Evolutionary conservation across 2,329 filamentous ascomycete species (phyloP), one percentile per base, ranked within the genome.

Genomic region (Monilinia polystroma): DNA sequence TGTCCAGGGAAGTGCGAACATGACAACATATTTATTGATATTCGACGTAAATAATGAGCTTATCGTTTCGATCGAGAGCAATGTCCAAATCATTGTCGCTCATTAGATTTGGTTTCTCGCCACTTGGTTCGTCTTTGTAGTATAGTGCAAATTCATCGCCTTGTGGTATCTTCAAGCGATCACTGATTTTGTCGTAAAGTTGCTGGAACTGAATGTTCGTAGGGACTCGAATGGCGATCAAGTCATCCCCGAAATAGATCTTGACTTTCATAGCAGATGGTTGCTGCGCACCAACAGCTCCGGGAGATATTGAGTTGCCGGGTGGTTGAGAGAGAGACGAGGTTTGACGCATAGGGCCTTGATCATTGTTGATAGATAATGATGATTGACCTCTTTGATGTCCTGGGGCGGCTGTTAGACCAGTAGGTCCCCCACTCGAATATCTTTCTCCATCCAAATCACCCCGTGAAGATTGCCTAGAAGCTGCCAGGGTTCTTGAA

Each of bases 191-290:
- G 71, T 93, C 89, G 73, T 90, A 89, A 11, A 99, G 83, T 69
- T 92, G 90, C 64, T 85, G 82, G 77, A 89, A 95, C 64, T 85
- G 85, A 73, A 96, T 92, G 65, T 96, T 90, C 1, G 85, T 85
- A 0, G 94, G 90, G 66, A 98, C 92, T 45, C 93, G 89, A 74
- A 99, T 93, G 55, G 95, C 91, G 72, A 97, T 94, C 66, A 96
- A 87, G 72, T 97, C 94, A 68, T 93, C 90, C 71, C 94, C 91
- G 80, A 92, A 97, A 80, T 91, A 95, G 64, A 97, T 90, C 80
- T 98, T 98, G 77, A 98, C 91, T 79, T 97, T 98, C 81, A 97
- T 89, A 4, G 87, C 84, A 10, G 83, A 80, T 56, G 72, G 49
- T 63, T 71, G 71, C 59, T 70, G 74, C n/a, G 49, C 64, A 23